These are phyloP conservation scores for Scleromitrula shiraiana DNA, from an alignment of 2,329 filamentous ascomycete species.

Conservation along the genomic window DNA sequence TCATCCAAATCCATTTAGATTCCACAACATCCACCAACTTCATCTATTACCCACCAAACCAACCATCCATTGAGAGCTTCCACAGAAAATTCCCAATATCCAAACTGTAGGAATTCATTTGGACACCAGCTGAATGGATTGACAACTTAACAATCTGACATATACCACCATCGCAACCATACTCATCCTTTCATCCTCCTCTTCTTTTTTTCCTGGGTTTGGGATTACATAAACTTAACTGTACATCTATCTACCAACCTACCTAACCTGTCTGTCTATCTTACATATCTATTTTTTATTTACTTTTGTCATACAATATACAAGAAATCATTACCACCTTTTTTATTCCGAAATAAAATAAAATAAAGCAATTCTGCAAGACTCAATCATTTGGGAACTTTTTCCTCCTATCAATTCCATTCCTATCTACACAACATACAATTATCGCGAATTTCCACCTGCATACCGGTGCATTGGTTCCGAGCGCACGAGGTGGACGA, in stretches of 20 bases:
- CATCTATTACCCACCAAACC: no score
- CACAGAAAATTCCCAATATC: not conserved
- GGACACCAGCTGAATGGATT: slow-evolving; percentile 1
- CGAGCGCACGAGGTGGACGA: slow-evolving; percentile 7
- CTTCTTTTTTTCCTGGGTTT: no score
- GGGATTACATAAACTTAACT: no score
- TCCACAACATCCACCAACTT: no score
- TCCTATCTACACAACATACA: not conserved
- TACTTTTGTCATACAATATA: slow-evolving; percentile 1
- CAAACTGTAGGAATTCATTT: not conserved
- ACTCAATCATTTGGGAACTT: no score
- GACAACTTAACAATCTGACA: no score
- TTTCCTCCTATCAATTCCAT: not conserved
- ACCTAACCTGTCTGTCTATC: no score
- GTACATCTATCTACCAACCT: no score
- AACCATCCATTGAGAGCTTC: no score
- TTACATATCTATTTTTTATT: not conserved
- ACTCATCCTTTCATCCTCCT: not conserved
- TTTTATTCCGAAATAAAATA: not conserved
- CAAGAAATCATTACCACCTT: slow-evolving; percentile 1
- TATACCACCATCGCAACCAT: not conserved
- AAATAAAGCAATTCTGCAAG: not conserved
- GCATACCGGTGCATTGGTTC: slow-evolving; percentile 10
- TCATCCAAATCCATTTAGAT: no score
- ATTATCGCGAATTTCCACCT: slow-evolving; percentile 1